These are phyloP conservation scores for Phaeophleospora eucalypticola DNA, from an alignment of 2,329 filamentous ascomycete genomes.

Conservation along the genomic window DNA sequence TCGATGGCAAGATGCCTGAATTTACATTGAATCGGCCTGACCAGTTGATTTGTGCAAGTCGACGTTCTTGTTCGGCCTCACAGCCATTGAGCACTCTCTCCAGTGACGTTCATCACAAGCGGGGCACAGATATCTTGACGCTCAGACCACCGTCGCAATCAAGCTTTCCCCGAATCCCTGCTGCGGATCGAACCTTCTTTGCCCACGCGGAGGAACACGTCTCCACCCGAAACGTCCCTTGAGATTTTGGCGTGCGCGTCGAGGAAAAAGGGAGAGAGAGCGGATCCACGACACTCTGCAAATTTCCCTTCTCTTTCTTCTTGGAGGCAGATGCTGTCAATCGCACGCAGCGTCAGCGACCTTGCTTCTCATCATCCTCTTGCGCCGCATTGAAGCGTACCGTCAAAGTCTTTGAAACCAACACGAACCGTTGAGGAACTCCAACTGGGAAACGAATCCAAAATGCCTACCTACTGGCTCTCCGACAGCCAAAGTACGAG, in stretches of 20 bases:
- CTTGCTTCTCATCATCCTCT: background rate
- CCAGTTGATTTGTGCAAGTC: too few relatives aligned
- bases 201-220: background rate
- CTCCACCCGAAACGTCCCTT: background rate
- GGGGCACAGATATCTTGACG: too few relatives aligned
- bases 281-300: too few relatives aligned
- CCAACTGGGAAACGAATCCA: slow-evolving; percentile 25
- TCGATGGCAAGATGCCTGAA: too few relatives aligned
- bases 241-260: background rate
- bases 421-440: background rate
- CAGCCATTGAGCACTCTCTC: too few relatives aligned
- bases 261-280: background rate
- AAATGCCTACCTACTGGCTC: slow-evolving; percentile 90
- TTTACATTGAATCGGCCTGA: too few relatives aligned
- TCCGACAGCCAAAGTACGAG: slow-evolving; percentile 88
- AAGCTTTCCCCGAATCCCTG: background rate
- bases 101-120: too few relatives aligned
- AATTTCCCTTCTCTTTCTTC: too few relatives aligned
- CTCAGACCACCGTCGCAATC: background rate
- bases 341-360: background rate
- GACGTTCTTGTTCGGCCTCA: too few relatives aligned
- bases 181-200: background rate
- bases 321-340: background rate
- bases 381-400: background rate
- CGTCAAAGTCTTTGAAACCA: background rate